Conservation (phyloP, 2,329 filamentous ascomycete species). For the Nemania sp. region DNA sequence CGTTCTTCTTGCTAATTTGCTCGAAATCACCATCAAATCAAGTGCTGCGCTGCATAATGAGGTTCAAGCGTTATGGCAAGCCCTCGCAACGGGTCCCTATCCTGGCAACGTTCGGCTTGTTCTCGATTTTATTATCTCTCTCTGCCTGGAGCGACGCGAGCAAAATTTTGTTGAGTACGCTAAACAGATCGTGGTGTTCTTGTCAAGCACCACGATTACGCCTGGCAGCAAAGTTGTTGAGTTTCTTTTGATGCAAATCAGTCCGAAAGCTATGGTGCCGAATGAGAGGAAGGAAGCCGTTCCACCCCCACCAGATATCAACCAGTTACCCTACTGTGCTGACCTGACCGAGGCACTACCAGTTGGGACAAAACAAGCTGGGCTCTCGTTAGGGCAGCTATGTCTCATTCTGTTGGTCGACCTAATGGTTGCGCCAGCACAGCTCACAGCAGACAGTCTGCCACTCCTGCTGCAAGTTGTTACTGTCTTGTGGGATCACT, state of each 20-base stretch:
- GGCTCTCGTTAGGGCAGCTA: conserved; percentile 89
- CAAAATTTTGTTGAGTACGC: conserved; percentile 98
- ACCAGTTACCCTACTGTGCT: conserved; percentile 83
- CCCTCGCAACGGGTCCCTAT: conserved; percentile 88
- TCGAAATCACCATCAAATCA: conserved; percentile 94
- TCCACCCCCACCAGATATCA: conserved; percentile 73
- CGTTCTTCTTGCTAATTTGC: conserved; percentile 89
- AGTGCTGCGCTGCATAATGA: conserved; percentile 90
- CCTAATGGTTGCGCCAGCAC: conserved; percentile 89
- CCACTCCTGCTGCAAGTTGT: conserved; percentile 89
- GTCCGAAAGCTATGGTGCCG: conserved; percentile 95
- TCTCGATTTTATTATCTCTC: conserved; percentile 91
- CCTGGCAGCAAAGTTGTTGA: conserved; percentile 90
- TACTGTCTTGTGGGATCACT: conserved; percentile 95
- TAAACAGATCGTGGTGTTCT: conserved; percentile 96
- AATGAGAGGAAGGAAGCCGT: conserved; percentile 76
- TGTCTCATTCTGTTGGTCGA: conserved; percentile 94
- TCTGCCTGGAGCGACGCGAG: conserved; percentile 91
- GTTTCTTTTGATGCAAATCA: conserved; percentile 88
- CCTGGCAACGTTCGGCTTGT: conserved; percentile 93
- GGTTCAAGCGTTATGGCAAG: conserved; percentile 96
- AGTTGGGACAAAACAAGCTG: conserved; percentile 86
- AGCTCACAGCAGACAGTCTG: conserved; percentile 77
- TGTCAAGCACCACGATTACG: conserved; percentile 77
- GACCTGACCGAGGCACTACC: conserved; percentile 80